These are phyloP conservation scores for Lentinula sp. DNA, from an alignment of 768 basidiomycete species.

Conservation along the genomic window DNA sequence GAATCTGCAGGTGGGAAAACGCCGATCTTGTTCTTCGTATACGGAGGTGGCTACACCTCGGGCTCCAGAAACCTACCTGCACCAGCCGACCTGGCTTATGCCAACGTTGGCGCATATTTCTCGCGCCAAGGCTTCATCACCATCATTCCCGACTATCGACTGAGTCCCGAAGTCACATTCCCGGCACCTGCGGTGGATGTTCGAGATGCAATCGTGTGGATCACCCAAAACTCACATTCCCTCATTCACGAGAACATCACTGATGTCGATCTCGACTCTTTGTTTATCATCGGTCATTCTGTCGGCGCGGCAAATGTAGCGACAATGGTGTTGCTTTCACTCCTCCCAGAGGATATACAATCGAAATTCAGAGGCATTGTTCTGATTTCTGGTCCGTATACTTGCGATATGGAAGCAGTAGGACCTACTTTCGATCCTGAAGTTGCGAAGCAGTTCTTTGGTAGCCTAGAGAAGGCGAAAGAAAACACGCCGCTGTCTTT, in stretches of 20 bases:
- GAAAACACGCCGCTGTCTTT: constrained; percentile 36
- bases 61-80: constrained; percentile 31
- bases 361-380: constrained; percentile 37
- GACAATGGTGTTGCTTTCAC: constrained; percentile 34
- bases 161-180: constrained; percentile 51
- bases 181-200: constrained; percentile 52
- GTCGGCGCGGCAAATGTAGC: constrained; percentile 50
- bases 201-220: constrained; percentile 54
- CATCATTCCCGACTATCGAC: constrained; percentile 66
- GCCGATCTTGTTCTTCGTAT: constrained; percentile 57
- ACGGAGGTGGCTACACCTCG: constrained; percentile 57
- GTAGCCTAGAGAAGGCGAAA: constrained; percentile 26
- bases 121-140: constrained; percentile 52
- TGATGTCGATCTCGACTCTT: constrained; percentile 30
- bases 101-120: constrained; percentile 57
- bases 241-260: constrained; percentile 23
- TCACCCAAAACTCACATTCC: constrained; percentile 27
- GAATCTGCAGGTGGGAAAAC: constrained; percentile 20
- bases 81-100: constrained; percentile 46
- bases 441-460: constrained; percentile 31
- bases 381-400: constrained; percentile 40
- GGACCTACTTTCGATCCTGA: constrained; percentile 19
- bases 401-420: constrained; percentile 19
- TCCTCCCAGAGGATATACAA: constrained; percentile 24
- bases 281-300: constrained; percentile 56